These are phyloP conservation scores for Calonectria hawksworthii DNA, from an alignment of 2,329 filamentous ascomycete species.

Conservation along the genomic window DNA sequence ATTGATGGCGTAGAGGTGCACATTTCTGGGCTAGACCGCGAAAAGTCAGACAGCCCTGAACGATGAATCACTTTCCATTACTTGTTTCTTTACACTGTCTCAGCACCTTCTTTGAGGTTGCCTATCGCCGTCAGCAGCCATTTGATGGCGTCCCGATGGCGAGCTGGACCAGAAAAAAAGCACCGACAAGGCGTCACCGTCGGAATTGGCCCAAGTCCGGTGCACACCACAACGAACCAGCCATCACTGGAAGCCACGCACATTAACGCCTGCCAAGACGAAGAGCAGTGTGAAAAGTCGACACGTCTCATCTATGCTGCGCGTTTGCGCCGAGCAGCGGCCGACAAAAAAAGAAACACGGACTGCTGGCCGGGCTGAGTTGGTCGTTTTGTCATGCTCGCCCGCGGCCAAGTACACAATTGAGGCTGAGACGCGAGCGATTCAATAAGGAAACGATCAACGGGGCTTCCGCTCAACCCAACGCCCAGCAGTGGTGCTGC, in stretches of 20 bases:
- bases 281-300: background rate
- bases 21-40: background rate
- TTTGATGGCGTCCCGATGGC: background rate
- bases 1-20: no score
- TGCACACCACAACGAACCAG: background rate
- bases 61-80: background rate
- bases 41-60: background rate
- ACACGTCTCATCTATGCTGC: background rate
- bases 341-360: slow-evolving; percentile 8
- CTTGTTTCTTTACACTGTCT: background rate
- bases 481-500: background rate
- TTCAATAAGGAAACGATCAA: background rate
- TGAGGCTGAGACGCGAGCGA: background rate
- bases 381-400: background rate
- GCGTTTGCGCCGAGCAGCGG: background rate
- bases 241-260: background rate
- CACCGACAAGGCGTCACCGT: background rate
- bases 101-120: background rate
- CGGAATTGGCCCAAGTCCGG: background rate
- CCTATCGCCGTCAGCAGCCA: background rate
- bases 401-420: background rate
- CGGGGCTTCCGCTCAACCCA: background rate
- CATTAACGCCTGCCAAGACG: background rate
- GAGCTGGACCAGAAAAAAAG: background rate
- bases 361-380: background rate